Base-by-base conservation (phyloP, 805 yeast genomes). In the Ogataea ganodermae region DNA sequence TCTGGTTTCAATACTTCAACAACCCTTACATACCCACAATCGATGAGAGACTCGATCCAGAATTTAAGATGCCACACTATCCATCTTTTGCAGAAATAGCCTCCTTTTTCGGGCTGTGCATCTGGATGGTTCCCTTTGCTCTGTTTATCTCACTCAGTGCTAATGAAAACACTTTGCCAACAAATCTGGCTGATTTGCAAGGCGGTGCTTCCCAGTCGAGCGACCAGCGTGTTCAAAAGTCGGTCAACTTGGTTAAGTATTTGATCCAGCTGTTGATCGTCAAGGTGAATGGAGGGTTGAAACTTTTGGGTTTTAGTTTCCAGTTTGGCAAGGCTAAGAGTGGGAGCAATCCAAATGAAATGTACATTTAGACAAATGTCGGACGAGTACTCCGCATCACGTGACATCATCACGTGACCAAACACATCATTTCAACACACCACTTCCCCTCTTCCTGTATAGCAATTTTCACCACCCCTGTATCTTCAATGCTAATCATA, bases 41-140 rank as follows among this genome's bases (percentile, higher is more conserved):
- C 54, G 74, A 76, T 51, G 78, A 73, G 53, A 66, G 86, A 57
- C 70, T 84, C 59, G 74, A 70, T 54, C 76, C 87, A 41, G 74
- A 75, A 41, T 84, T 82, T 59, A 68, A 68, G 18, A 79, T 87
- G 39, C 86, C 86, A 12, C 78, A 80, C 38, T 78, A 88, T 45
- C 96, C 96, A 1, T 75, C 86, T 10, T 92, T 92, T 61, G 74
- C 90, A 1, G 96, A 94, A 63, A 88, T 94, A 3, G 88, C 97
- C n/a, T 86, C 97, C 3, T 94, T 94, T 66, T 91, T 94, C 63
- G 99, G 97, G 1, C 69, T 94, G 35, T 84, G 94, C 58, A 83
- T 94, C 16, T 94, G 99, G 99, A 76, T 92, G 49, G 79, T 94
- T 23, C 99, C 99, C 27, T 89, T 94, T 65, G 84, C 96, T 3